These are phyloP conservation scores for Fusarium pseudograminearum DNA, from an alignment of 2,329 filamentous ascomycete genomes.

Conservation along the genomic window DNA sequence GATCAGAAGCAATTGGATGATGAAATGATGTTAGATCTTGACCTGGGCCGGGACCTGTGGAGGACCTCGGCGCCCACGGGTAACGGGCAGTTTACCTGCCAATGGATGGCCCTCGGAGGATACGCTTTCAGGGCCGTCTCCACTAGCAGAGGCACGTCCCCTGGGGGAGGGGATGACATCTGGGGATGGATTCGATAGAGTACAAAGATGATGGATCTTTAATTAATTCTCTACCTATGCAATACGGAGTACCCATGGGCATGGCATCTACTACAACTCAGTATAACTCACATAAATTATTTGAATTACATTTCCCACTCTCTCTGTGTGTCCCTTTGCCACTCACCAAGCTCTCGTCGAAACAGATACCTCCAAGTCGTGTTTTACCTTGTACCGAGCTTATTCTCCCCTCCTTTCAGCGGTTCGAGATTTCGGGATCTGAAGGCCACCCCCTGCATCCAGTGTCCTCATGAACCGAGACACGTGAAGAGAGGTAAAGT, in stretches of 20 bases:
- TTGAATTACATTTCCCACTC: too few species aligned
- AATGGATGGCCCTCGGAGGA: constrained; percentile 18
- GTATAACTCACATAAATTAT: not conserved
- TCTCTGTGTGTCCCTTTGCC: not conserved
- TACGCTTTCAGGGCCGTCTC: constrained; percentile 35
- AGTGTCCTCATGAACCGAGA: constrained; percentile 20
- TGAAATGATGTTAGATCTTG: constrained; percentile 33
- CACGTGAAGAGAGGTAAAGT: constrained; percentile 16
- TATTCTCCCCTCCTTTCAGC: not conserved
- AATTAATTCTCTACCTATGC: not conserved
- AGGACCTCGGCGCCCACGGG: constrained; percentile 42
- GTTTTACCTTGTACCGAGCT: not conserved
- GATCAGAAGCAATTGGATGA: constrained; percentile 40
- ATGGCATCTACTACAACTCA: not conserved
- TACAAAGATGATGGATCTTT: constrained; percentile 4
- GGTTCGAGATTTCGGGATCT: constrained; percentile 17
- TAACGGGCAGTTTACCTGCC: not conserved
- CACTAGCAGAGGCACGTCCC: constrained; percentile 23
- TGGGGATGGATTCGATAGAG: constrained; percentile 1
- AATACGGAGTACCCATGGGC: not conserved
- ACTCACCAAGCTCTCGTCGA: not conserved
- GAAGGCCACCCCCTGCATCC: constrained; percentile 7
- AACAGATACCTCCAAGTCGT: not conserved
- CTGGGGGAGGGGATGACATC: constrained; percentile 15
- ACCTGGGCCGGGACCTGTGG: constrained; percentile 16